Percentiles rank a stretch among this genome's conserved stretches.
These are phyloP conservation scores for Samsoniella hepiali DNA, from an alignment of 2,329 filamentous ascomycete species.

Conservation along the genomic window DNA sequence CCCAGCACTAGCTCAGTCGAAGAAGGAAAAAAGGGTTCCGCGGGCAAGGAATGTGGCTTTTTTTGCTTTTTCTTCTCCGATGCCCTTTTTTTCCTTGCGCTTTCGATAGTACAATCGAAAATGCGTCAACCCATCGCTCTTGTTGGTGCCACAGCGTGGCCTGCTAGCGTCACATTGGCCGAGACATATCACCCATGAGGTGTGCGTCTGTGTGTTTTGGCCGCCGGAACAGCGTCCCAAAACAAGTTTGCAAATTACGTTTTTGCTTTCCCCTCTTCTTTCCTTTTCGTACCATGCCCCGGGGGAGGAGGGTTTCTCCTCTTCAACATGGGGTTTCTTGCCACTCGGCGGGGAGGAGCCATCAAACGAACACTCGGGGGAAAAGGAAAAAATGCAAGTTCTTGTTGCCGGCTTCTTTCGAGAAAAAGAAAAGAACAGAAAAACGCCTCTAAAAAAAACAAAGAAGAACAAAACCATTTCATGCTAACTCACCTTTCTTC, in stretches of 20 bases:
- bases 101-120: not conserved
- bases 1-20: constrained; percentile 1
- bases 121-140: not conserved
- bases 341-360: not conserved
- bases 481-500: constrained; percentile 22
- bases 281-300: not conserved
- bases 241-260: not conserved
- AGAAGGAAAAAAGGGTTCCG: not conserved
- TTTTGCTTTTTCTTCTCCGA: not conserved
- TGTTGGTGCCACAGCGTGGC: not conserved
- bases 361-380: not conserved
- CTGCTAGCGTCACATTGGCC: constrained; percentile 3
- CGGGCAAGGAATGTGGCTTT: not conserved
- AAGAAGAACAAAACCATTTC: not conserved
- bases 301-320: not conserved
- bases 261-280: not conserved
- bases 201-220: constrained; percentile 16
- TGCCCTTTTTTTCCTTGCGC: not conserved
- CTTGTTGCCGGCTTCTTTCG: not conserved
- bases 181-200: constrained; percentile 3
- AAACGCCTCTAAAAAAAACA: not conserved
- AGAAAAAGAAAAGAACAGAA: constrained; percentile 1
- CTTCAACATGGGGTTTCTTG: not conserved
- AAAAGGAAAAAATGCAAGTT: not conserved
- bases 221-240: not conserved